Evolutionary conservation across 2,329 filamentous ascomycete genomes (phyloP).

Genomic region (Canariomyces notabilis): DNA sequence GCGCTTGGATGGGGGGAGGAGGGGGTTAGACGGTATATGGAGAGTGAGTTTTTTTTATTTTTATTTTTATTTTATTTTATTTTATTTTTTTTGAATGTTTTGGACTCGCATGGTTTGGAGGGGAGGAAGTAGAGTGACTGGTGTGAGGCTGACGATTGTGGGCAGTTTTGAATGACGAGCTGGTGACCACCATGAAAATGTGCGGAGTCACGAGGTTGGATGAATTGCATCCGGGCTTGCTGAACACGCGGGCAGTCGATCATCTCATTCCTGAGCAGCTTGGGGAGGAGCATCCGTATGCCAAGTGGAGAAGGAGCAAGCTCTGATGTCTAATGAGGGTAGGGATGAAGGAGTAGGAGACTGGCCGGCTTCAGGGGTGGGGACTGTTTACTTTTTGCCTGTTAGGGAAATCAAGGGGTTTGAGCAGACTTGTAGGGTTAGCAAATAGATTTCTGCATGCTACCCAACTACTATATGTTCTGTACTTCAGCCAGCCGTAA

Average conservation of each 20-base stretch:
- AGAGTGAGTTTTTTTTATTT: conserved; percentile 39
- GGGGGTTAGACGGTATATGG: conserved; percentile 48
- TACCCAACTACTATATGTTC: no score
- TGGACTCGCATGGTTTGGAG: no score
- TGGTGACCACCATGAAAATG: conserved; percentile 62
- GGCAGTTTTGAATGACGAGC: conserved; percentile 51
- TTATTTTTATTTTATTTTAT: neutral
- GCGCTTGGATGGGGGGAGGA: conserved; percentile 57
- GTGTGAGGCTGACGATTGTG: no score
- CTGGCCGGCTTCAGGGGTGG: no score
- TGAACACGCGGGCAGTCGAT: conserved; percentile 51
- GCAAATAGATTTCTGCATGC: no score
- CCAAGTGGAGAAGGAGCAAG: conserved; percentile 32
- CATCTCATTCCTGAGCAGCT: conserved; percentile 38
- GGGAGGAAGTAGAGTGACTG: no score
- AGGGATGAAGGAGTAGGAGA: neutral
- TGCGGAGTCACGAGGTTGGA: conserved; percentile 58
- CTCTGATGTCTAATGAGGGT: neutral
- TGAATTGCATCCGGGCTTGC: conserved; percentile 55
- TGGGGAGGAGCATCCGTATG: conserved; percentile 41
- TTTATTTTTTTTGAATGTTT: neutral
- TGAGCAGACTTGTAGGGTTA: no score
- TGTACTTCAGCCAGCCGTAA: no score
- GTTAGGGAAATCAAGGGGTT: no score
- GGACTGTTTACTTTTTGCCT: no score